Conservation (phyloP, 768 basidiomycete genomes). For the Pleurotus salmoneostramineus region DNA sequence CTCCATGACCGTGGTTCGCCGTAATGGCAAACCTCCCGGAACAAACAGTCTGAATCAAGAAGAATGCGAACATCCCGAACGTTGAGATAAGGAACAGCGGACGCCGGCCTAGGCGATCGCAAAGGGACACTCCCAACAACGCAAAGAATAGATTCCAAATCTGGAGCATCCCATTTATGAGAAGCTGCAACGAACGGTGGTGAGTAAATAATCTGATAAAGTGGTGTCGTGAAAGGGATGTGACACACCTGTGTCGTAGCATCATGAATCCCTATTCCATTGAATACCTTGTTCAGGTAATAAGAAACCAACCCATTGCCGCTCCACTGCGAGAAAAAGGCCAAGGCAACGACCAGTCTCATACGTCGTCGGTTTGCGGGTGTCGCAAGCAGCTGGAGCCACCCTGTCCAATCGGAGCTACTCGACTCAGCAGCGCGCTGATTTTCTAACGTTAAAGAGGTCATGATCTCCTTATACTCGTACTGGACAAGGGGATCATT, state of each 20-base stretch:
- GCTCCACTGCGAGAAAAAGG: conserved; percentile 58
- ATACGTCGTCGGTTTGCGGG: conserved; percentile 51
- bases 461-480: conserved; percentile 54
- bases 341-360: conserved; percentile 53
- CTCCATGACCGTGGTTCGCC: conserved; percentile 12
- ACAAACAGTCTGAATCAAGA: conserved; percentile 43
- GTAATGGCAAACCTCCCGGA: conserved; percentile 30
- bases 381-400: conserved; percentile 39
- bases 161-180: conserved; percentile 48
- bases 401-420: conserved; percentile 28
- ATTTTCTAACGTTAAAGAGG: conserved; percentile 5
- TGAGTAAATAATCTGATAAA: background rate
- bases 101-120: conserved; percentile 46
- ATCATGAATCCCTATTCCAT: conserved; percentile 39
- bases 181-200: conserved; percentile 15
- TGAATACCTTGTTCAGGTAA: conserved; percentile 55
- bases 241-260: background rate
- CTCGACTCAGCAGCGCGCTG: background rate
- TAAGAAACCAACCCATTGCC: conserved; percentile 58
- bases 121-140: conserved; percentile 40
- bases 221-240: conserved; percentile 8
- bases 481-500: conserved; percentile 54
- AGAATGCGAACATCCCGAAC: conserved; percentile 40
- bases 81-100: conserved; percentile 44
- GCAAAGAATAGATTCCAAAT: conserved; percentile 55